These are phyloP conservation scores for Pleurotus sapidus DNA, from an alignment of 768 basidiomycete genomes.

Conservation along the genomic window DNA sequence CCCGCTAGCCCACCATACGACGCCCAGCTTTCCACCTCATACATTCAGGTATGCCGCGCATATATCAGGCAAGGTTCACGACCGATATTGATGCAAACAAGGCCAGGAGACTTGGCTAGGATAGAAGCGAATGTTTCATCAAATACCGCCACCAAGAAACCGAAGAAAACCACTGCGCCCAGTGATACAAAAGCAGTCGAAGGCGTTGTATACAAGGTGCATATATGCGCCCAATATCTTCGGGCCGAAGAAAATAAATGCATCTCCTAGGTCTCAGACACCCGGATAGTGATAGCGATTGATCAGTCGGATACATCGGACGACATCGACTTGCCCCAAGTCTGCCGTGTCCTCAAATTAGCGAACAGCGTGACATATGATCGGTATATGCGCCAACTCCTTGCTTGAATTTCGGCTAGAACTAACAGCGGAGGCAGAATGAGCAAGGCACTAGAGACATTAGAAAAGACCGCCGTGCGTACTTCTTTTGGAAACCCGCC, in stretches of 20 bases:
- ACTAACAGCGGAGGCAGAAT: slow-evolving; percentile 51
- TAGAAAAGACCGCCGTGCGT: slow-evolving; percentile 45
- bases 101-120: slow-evolving; percentile 86
- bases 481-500: background rate
- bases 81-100: slow-evolving; percentile 21
- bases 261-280: slow-evolving; percentile 65
- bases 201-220: slow-evolving; percentile 86
- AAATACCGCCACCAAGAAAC: slow-evolving; percentile 35
- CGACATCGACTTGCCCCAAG: slow-evolving; percentile 80
- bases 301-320: slow-evolving; percentile 60
- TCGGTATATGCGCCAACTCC: slow-evolving; percentile 38
- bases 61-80: background rate
- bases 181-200: slow-evolving; percentile 49
- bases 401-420: background rate
- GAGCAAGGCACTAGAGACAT: slow-evolving; percentile 74
- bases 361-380: slow-evolving; percentile 94
- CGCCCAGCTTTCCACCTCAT: slow-evolving; percentile 77
- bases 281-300: slow-evolving; percentile 77
- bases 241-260: too few relatives aligned
- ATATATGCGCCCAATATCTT: slow-evolving; percentile 1
- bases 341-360: slow-evolving; percentile 82
- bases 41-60: slow-evolving; percentile 59
- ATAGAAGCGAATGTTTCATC: slow-evolving; percentile 69
- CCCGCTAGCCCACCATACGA: slow-evolving; percentile 75
- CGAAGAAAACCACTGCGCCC: slow-evolving; percentile 34